A percentile compares a stretch with the other conserved stretches of the same genome.
Conservation (phyloP, 176 grass and related monocot genomes). For the Triticum timopheevii region DNA sequence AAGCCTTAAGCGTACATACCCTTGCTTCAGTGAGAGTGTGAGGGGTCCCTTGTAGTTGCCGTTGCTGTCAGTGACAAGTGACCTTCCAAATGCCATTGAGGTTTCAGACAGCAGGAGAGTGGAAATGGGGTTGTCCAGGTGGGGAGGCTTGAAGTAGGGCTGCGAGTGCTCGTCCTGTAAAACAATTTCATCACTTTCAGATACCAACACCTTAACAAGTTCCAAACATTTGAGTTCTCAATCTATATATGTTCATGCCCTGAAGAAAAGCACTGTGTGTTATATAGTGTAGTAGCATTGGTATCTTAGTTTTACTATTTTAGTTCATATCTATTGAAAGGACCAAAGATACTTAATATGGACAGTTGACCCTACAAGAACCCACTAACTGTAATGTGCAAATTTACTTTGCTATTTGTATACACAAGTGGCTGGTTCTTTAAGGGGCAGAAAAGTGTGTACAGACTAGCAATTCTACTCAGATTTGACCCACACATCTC, state of each 20-base stretch:
- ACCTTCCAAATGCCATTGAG: constrained; percentile 86
- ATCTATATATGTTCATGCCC: no score
- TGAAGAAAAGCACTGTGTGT: no score
- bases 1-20: constrained; percentile 53
- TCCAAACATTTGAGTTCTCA: not conserved
- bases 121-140: constrained; percentile 97
- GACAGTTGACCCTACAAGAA: not conserved
- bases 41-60: constrained; percentile 97
- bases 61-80: constrained; percentile 82
- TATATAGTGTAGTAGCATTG: no score
- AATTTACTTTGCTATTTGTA: not conserved
- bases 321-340: not conserved
- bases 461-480: not conserved
- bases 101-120: constrained; percentile 88
- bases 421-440: not conserved
- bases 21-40: constrained; percentile 81
- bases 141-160: constrained; percentile 96
- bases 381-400: not conserved
- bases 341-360: not conserved
- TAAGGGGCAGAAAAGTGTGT: not conserved
- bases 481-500: not conserved
- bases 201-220: not conserved
- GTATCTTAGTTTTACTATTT: no score
- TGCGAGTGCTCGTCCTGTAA: constrained; percentile 93
- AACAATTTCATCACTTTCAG: constrained; percentile 12